Base-by-base conservation (phyloP, 2,329 filamentous ascomycete genomes). In the Colletotrichum sp. region DNA sequence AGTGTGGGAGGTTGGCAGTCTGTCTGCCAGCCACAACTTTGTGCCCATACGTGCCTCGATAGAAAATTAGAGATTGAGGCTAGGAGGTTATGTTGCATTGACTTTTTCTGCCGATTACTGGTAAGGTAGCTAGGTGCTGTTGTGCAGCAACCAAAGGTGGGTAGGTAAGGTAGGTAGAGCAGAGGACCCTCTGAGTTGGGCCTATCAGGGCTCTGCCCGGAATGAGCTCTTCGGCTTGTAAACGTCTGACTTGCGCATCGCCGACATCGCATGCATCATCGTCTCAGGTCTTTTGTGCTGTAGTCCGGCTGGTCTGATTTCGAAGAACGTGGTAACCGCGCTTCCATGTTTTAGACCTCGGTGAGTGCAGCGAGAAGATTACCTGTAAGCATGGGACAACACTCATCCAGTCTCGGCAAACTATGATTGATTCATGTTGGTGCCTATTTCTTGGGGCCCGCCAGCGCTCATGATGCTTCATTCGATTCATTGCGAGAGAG, bases 251-350 rank as follows among this genome's bases (percentile, higher is more conserved):
- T 39, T 72, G 62, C 32, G 34, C 16, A 15, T 10, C 63, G 73
- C 73, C 73, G 73, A 73, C 69, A 76, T 76, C 73, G 73, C 72
- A 67, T 24, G 44, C 44, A 18, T 30, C 34, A 12, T 21, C 36
- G 21, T 62, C 60, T 49, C 26, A 32, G 44, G 18, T 34, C 21
- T 24, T 15, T n/a, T 39, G 44, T 28, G 8, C 4, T 28, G 9
- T 16, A 30, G 26, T 18, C 13, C 28, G 24, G 24, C 26, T 62
- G 26, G 28, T 30, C 28, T 62, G 28, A 62, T 62, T 30, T 34
- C 18, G 44, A 52, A 52, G 44, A 52, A 21, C 44, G 44, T 52
- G n/a, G 10, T 52, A 21, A 52, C n/a, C 44, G 8, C 44, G 44
- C 44, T 49, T 21, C 44, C 44, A 13, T 49, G 44, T 21, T 49